Evolutionary conservation across 129 eudicot genomes (phyloP), one percentile per base, ranked within the genome.

Genomic region (Saposhnikovia divaricata): DNA sequence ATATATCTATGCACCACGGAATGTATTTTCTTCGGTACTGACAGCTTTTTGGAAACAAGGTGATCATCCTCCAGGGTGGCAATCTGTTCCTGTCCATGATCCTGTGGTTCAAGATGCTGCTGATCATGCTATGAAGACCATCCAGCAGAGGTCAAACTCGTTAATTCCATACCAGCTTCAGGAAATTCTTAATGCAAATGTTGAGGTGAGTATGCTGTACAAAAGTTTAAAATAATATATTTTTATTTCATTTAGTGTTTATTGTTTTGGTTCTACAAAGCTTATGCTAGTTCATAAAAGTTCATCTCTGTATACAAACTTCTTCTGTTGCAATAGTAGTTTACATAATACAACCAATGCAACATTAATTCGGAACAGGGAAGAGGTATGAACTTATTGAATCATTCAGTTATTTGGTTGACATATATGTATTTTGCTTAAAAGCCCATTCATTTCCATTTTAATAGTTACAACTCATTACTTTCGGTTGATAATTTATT

Each of bases 51-150:
- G 43, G 69, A 51, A 76, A 65, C 59, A 84, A 89, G 94, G 80
- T 75, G 90, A 61, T 4, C 87, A 80, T 74, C 86, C 79, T 40
- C 81, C 86, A 45, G 93, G 95, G 45, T 91, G 90, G 89, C 83
- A 79, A 70, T 85, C 92, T 10, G 91, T 93, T 79, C 92, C 96
- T 34, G 96, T 87, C 47, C 90, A 91, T 77, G 98, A 90, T 85
- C 90, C 93, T 81, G 89, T 80, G 79, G 91, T 94, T 19, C 92
- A 87, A 74, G 95, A 91, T 87, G 98, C 98, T 75, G 97, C 98
- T 40, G 78, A 91, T 63, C 97, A 91, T 83, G 89, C 89, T 70
- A 43, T 94, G 8, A 88, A 84, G 87, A 89, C 91, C 57, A 84
- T 94, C 46, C 98, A 94, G 82, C 89, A 90, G 85, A 90, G 96